Evolutionary conservation across 192 early-diverging fungal genomes (phyloP).

Genomic region (Gaertneriomyces semiglobifer): DNA sequence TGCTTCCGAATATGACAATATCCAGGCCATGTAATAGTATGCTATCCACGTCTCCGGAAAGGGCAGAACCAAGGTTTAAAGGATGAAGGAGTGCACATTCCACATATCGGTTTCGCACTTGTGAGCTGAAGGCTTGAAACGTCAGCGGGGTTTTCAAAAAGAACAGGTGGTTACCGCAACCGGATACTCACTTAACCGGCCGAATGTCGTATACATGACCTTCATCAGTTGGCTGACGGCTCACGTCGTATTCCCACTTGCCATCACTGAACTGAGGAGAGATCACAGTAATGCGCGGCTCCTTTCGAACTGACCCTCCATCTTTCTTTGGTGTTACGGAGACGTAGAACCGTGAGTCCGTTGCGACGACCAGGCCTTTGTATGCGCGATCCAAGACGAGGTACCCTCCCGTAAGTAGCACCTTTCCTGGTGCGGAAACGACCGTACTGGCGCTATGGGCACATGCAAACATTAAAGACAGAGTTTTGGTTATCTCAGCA

Average conservation of each 20-base stretch:
- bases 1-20: slow-evolving; percentile 83
- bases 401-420: slow-evolving; percentile 89
- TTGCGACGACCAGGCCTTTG: slow-evolving; percentile 80
- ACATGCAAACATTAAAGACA: no score
- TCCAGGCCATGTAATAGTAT: slow-evolving; percentile 49
- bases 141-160: no score
- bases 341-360: slow-evolving; percentile 80
- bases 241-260: slow-evolving; percentile 66
- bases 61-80: slow-evolving; percentile 8
- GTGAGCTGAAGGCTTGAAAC: neutral
- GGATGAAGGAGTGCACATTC: slow-evolving; percentile 46
- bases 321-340: slow-evolving; percentile 37
- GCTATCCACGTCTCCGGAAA: neutral
- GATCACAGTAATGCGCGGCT: slow-evolving; percentile 50
- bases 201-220: no score
- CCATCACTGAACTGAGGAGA: slow-evolving; percentile 89
- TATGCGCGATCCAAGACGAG: slow-evolving; percentile 81
- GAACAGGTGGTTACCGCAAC: no score
- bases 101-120: slow-evolving; percentile 62
- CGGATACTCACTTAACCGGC: no score
- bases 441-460: neutral
- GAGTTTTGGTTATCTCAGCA: no score
- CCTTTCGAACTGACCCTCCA: neutral
- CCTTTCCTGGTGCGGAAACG: slow-evolving; percentile 93
- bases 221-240: no score